Evolutionary conservation across 257 asterid genomes (phyloP).

Genomic region (Plantago ovata): DNA sequence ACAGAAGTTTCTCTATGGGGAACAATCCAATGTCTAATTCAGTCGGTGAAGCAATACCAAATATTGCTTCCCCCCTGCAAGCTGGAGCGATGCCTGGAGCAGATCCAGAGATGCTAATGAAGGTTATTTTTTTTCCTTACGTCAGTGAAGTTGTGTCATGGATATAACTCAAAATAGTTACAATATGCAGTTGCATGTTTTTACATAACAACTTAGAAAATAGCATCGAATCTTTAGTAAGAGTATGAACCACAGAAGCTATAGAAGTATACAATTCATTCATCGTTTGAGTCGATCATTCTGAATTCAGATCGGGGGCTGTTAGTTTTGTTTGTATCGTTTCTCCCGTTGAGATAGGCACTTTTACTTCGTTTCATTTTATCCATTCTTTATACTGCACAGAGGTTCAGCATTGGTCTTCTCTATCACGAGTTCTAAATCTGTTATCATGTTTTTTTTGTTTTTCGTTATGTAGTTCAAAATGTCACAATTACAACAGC

Average conservation of each 20-base stretch:
- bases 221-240: too few relatives aligned
- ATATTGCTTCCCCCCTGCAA: constrained; percentile 58
- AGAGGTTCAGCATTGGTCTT: too few relatives aligned
- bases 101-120: constrained; percentile 76
- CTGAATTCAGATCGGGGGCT: too few relatives aligned
- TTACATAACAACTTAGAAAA: too few relatives aligned
- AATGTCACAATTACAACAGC: constrained; percentile 58
- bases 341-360: too few relatives aligned
- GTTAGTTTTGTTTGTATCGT: too few relatives aligned
- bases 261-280: background rate
- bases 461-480: constrained; percentile 46
- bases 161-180: too few relatives aligned
- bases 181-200: too few relatives aligned
- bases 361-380: too few relatives aligned
- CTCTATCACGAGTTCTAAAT: too few relatives aligned
- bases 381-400: background rate
- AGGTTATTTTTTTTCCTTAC: constrained; percentile 43
- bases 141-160: background rate
- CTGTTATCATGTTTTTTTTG: background rate
- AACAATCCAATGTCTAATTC: constrained; percentile 82
- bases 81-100: constrained; percentile 64
- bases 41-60: constrained; percentile 51
- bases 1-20: constrained; percentile 73
- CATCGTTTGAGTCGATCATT: too few relatives aligned
- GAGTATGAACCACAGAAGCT: background rate